Percentiles rank a stretch among this genome's conserved stretches.
Evolutionary conservation across 129 eudicot species (phyloP).

Genomic region (Calendula officinalis): DNA sequence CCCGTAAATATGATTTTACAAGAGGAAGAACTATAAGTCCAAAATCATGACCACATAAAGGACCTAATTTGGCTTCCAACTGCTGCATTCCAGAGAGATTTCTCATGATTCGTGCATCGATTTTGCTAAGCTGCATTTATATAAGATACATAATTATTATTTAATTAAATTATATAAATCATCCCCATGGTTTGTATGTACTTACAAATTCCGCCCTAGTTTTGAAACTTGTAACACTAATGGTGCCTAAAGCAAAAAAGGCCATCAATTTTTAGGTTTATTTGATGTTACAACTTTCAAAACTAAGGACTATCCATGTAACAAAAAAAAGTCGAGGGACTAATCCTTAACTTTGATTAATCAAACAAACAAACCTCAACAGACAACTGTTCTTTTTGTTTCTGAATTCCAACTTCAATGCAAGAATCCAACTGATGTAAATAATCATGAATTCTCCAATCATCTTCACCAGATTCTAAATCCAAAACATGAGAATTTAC

Average conservation of each 20-base stretch:
- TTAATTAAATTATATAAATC: too few relatives aligned
- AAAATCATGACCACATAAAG: slow-evolving; percentile 66
- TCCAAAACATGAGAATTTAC: slow-evolving; percentile 47
- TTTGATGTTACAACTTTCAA: too few relatives aligned
- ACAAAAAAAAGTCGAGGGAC: slow-evolving; percentile 14
- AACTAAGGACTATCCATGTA: too few relatives aligned
- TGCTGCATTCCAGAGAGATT: slow-evolving; percentile 71
- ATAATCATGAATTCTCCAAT: slow-evolving; percentile 71
- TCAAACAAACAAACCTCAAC: slow-evolving; percentile 57
- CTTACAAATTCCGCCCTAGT: too few relatives aligned
- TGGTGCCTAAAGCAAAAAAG: too few relatives aligned
- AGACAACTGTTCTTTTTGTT: slow-evolving; percentile 75
- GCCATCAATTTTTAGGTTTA: too few relatives aligned
- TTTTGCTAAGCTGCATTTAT: slow-evolving; percentile 78
- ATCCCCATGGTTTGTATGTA: too few relatives aligned
- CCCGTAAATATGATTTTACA: slow-evolving; percentile 82
- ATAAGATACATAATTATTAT: background rate
- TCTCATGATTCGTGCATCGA: slow-evolving; percentile 74
- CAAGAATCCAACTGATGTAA: slow-evolving; percentile 70
- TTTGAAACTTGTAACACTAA: too few relatives aligned
- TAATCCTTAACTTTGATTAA: too few relatives aligned
- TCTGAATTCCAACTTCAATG: slow-evolving; percentile 72
- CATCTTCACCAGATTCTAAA: slow-evolving; percentile 73
- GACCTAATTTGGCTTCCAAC: slow-evolving; percentile 74
- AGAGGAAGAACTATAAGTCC: slow-evolving; percentile 66